These are phyloP conservation scores for Galerina marginata DNA, from an alignment of 768 basidiomycete genomes.

Conservation along the genomic window DNA sequence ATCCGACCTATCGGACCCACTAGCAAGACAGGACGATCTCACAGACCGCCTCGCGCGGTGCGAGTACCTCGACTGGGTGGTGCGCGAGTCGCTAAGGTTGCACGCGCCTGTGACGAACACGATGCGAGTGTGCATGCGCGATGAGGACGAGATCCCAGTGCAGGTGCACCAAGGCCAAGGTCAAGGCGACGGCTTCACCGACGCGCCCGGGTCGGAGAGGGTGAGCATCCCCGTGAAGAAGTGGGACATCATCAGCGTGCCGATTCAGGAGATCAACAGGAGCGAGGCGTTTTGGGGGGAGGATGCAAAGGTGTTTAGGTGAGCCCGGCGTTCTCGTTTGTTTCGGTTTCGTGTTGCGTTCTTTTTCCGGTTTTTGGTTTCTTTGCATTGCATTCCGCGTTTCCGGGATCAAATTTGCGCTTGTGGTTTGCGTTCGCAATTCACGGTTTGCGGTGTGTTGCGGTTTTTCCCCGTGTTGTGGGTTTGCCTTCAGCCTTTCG, in stretches of 20 bases:
- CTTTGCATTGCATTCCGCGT: conserved; percentile 7
- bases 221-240: conserved; percentile 34
- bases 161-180: conserved; percentile 11
- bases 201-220: conserved; percentile 29
- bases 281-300: conserved; percentile 63
- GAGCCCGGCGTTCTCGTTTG: not conserved
- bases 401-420: not conserved
- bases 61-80: conserved; percentile 68
- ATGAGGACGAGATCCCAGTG: conserved; percentile 57
- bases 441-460: not conserved
- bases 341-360: not conserved
- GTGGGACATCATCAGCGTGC: conserved; percentile 51
- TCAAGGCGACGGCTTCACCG: conserved; percentile 10
- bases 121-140: conserved; percentile 49
- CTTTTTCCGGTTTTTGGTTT: conserved; percentile 17
- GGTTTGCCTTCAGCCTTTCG: not conserved
- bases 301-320: conserved; percentile 67
- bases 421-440: not conserved
- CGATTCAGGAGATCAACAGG: conserved; percentile 58
- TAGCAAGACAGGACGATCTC: conserved; percentile 30
- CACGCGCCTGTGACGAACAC: conserved; percentile 56
- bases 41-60: conserved; percentile 42
- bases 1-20: not conserved
- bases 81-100: conserved; percentile 63
- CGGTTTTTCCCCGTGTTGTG: not conserved